Percentiles rank a stretch among this genome's conserved stretches.
Evolutionary conservation across 2,329 filamentous ascomycete species (phyloP).

Genomic region (Aspergillus eucalypticola): DNA sequence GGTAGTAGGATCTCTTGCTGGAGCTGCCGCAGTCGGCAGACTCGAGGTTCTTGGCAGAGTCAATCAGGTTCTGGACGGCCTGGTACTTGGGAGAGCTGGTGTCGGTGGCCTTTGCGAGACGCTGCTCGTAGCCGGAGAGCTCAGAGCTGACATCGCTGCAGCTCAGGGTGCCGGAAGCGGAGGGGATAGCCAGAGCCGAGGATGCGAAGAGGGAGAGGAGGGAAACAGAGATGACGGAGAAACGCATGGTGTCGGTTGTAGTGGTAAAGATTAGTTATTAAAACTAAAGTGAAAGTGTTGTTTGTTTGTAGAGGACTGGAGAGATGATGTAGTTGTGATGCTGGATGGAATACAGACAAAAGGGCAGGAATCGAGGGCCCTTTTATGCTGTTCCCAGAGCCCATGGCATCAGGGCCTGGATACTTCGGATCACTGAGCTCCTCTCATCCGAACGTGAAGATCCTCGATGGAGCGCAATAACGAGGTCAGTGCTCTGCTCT

Average conservation of each 20-base stretch:
- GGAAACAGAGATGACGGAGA: not conserved
- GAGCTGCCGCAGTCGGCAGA: not conserved
- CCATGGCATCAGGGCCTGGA: not conserved
- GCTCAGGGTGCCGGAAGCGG: not conserved
- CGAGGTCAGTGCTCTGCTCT: not conserved
- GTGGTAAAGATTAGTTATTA: not conserved
- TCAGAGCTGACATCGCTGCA: not conserved
- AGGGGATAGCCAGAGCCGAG: not conserved
- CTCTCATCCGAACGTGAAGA: not conserved
- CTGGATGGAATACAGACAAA: not conserved
- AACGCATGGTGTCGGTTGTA: not conserved
- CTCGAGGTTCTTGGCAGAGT: not conserved
- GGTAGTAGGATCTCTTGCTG: not conserved
- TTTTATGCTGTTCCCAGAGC: not conserved
- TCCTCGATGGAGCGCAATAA: not conserved
- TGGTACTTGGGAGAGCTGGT: not conserved
- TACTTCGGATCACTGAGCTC: not conserved
- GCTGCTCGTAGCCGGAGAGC: not conserved
- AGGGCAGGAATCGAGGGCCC: not conserved
- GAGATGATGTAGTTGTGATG: not conserved
- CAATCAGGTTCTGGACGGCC: not conserved
- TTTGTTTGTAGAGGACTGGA: not conserved
- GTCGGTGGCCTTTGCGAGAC: not conserved
- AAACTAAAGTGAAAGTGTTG: not conserved
- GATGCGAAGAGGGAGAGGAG: not conserved